A percentile compares a stretch with the other conserved stretches of the same genome.
Evolutionary conservation across 495 filamentous ascomycete genomes (phyloP).

Genomic region (Barbatosphaeria neglecta): DNA sequence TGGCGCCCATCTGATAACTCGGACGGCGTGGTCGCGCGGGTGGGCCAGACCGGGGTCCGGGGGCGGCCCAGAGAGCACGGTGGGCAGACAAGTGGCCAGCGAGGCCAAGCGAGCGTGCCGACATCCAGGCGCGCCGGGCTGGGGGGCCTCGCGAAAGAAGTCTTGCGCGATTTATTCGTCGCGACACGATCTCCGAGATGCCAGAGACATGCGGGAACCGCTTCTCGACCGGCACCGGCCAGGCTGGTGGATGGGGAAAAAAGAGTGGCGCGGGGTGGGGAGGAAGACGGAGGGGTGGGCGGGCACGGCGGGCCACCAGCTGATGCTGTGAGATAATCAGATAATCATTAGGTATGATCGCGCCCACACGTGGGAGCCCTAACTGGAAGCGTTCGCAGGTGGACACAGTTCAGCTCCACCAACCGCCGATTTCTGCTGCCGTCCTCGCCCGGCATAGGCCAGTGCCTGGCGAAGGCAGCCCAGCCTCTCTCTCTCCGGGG

Average conservation of each 20-base stretch:
- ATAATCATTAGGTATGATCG: background rate
- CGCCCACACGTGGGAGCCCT: background rate
- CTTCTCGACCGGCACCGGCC: background rate
- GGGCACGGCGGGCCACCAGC: background rate
- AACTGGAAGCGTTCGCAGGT: background rate
- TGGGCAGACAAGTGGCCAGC: background rate
- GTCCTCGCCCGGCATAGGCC: too few relatives aligned
- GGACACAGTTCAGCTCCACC: too few relatives aligned
- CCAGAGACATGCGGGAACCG: background rate
- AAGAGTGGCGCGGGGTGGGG: background rate
- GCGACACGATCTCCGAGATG: background rate
- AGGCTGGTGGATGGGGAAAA: background rate
- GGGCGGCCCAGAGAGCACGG: background rate
- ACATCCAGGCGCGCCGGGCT: too few relatives aligned
- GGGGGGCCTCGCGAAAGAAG: too few relatives aligned
- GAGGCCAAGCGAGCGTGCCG: background rate
- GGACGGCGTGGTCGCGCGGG: too few relatives aligned
- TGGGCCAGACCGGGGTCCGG: background rate
- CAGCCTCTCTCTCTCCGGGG: too few relatives aligned
- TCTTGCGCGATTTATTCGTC: too few relatives aligned
- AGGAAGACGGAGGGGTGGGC: too few relatives aligned
- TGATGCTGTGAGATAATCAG: background rate
- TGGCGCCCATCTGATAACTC: background rate
- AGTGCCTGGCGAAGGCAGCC: too few relatives aligned
- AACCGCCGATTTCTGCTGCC: too few relatives aligned